Evolutionary conservation across 305 asterid species (phyloP).

Genomic region (Fraxinus sp.): DNA sequence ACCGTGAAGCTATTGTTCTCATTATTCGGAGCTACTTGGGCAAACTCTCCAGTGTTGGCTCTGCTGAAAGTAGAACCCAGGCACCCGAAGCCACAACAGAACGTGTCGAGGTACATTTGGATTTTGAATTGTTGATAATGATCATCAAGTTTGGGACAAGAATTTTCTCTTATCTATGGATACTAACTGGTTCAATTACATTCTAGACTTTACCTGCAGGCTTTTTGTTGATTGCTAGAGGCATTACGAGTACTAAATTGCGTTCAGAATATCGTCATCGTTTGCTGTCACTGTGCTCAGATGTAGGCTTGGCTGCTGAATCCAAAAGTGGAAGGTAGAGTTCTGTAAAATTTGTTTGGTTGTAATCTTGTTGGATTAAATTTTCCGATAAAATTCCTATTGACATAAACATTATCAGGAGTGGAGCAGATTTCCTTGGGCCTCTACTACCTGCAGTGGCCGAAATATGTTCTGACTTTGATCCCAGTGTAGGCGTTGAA

Average conservation of each 20-base stretch:
- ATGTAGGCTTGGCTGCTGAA: constrained; percentile 99
- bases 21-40: constrained; percentile 90
- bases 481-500: constrained; percentile 80
- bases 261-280: constrained; percentile 95
- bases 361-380: constrained; percentile 23
- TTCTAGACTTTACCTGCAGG: constrained; percentile 99
- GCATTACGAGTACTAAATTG: constrained; percentile 65
- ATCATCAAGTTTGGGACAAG: constrained; percentile 16
- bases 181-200: constrained; percentile 82
- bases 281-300: constrained; percentile 94
- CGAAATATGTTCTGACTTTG: constrained; percentile 95
- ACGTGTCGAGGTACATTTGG: constrained; percentile 81
- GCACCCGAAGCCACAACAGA: constrained; percentile 90
- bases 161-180: constrained; percentile 33
- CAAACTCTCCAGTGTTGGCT: constrained; percentile 80
- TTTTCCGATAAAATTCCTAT: constrained; percentile 23
- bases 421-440: constrained; percentile 99
- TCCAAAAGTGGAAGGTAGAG: constrained; percentile 86
- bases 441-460: constrained; percentile 99
- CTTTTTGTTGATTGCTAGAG: constrained; percentile 78
- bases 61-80: constrained; percentile 83
- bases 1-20: constrained; percentile 95
- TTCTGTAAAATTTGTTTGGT: constrained; percentile 27
- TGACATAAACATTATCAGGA: constrained; percentile 57
- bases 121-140: constrained; percentile 21